A percentile compares a stretch with the other conserved stretches of the same genome.
Evolutionary conservation across 352 stramenopile genomes (phyloP).

Genomic region (Pythium biforme): DNA sequence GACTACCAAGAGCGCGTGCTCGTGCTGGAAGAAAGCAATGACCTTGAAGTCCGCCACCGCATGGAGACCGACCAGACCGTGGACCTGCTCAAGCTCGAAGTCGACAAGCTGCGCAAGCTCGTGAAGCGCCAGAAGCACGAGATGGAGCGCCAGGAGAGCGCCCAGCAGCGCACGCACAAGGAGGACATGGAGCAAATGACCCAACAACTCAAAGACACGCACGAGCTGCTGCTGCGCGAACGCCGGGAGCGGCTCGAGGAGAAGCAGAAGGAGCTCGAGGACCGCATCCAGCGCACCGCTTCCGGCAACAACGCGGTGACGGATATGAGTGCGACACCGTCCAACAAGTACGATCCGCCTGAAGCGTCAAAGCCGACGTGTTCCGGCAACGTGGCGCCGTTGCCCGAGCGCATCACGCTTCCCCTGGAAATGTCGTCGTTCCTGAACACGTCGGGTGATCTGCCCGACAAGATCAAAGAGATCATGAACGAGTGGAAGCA

Average conservation of each 20-base stretch:
- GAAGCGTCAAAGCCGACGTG: not conserved
- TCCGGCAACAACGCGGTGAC: not conserved
- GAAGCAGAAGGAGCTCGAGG: constrained; percentile 53
- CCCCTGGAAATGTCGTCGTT: constrained; percentile 47
- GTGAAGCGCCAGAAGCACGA: constrained; percentile 50
- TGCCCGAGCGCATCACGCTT: not conserved
- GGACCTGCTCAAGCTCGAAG: constrained; percentile 66
- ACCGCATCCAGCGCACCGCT: constrained; percentile 36
- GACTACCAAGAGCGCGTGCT: constrained; percentile 58
- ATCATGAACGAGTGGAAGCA: constrained; percentile 67
- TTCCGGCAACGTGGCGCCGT: too few relatives aligned
- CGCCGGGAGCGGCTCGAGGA: constrained; percentile 53
- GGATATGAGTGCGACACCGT: not conserved
- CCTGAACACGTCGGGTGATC: constrained; percentile 52
- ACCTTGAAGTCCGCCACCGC: constrained; percentile 48
- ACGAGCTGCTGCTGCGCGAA: constrained; percentile 57
- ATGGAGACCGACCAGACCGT: constrained; percentile 64
- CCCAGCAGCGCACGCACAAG: constrained; percentile 30
- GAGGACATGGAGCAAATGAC: constrained; percentile 36
- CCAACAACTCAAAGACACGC: constrained; percentile 45
- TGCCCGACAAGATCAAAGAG: constrained; percentile 52
- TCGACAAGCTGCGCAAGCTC: constrained; percentile 62
- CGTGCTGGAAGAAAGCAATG: constrained; percentile 57
- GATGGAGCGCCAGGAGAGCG: constrained; percentile 35
- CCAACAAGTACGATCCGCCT: constrained; percentile 22